Base-by-base conservation (phyloP, 345 rosid species). In the Syzygium aqueum region DNA sequence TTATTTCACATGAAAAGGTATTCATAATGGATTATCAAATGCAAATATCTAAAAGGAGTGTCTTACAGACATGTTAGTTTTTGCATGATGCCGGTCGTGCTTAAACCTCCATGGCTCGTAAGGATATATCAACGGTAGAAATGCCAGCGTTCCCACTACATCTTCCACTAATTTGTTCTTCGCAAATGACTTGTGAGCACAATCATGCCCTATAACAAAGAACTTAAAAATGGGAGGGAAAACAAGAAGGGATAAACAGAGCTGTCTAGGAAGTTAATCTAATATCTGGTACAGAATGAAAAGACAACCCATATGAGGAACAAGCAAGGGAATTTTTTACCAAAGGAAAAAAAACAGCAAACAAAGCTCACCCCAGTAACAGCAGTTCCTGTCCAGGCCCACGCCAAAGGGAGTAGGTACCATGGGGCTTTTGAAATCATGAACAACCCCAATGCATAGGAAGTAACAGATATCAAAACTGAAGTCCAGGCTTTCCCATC, bases 371-470 rank as follows among this genome's bases (percentile, higher is more conserved):
- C 99, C 93, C 99, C 98, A 3, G 98, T 96, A 23, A 94, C 56
- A 80, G 99, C 98, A 90, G 99, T 96, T 84, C 99, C 99, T 57
- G 99, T 96, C 98, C 99, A 97, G 13, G 97, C 96, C 99, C 99
- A 97, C 73, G 98, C 98, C 89, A 96, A 90, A 52, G 99, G 99
- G 89, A 97, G 98, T 73, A 97, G 90, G 91, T 93, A 97, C 99
- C 98, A 95, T 25, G 99, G 99, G 12, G 96, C 92, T 90, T 94
- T 96, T 3, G 99, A 92, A 90, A 97, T 95, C 96, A 97, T 89
- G 89, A 94, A 91, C 77, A 97, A 92, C 51, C 99, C 99, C 91
- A 95, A 87, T 2, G 98, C 86, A 86, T 97, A 97, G 54, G 99
- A 95, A 89, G 96, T 91, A 88, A 87, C 93, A 14, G 99, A 96